phyloP scores from a whole-genome alignment of 805 yeast species.

The Candida manassasensis region DNA sequence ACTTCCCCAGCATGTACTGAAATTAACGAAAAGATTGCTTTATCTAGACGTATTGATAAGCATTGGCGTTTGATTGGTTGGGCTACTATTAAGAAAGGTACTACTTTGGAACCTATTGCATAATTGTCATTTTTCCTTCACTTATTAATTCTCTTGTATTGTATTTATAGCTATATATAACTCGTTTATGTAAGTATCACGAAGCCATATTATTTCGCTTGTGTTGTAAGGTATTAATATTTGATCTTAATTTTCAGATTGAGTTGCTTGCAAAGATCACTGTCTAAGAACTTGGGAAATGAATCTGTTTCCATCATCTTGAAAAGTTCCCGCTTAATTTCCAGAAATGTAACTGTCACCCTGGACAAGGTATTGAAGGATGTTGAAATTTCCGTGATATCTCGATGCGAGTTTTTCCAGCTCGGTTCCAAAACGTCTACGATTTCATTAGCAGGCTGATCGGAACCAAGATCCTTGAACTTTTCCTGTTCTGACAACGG shows the following conservation, averaged over 20 bases:
- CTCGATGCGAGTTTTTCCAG: too few relatives aligned
- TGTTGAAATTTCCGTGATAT: slow-evolving; percentile 8
- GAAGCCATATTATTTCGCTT: background rate
- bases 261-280: slow-evolving; percentile 13
- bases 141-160: slow-evolving; percentile 7
- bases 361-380: slow-evolving; percentile 18
- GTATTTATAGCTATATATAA: slow-evolving; percentile 18
- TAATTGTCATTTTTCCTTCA: slow-evolving; percentile 15
- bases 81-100: slow-evolving; percentile 97
- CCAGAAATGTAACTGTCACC: slow-evolving; percentile 32
- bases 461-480: too few relatives aligned
- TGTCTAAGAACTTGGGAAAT: slow-evolving; percentile 56
- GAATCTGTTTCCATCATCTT: slow-evolving; percentile 70
- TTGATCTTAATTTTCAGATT: background rate
- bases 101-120: slow-evolving; percentile 74
- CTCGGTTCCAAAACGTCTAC: too few relatives aligned
- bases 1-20: slow-evolving; percentile 99
- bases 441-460: too few relatives aligned
- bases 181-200: slow-evolving; percentile 6
- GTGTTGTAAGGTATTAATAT: background rate
- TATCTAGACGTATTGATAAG: slow-evolving; percentile 98
- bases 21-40: slow-evolving; percentile 95
- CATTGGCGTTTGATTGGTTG: slow-evolving; percentile 99
- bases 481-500: too few relatives aligned
- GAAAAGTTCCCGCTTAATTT: slow-evolving; percentile 46